Conservation (phyloP, 2,329 filamentous ascomycete species). For the Bipolaris victoriae region DNA sequence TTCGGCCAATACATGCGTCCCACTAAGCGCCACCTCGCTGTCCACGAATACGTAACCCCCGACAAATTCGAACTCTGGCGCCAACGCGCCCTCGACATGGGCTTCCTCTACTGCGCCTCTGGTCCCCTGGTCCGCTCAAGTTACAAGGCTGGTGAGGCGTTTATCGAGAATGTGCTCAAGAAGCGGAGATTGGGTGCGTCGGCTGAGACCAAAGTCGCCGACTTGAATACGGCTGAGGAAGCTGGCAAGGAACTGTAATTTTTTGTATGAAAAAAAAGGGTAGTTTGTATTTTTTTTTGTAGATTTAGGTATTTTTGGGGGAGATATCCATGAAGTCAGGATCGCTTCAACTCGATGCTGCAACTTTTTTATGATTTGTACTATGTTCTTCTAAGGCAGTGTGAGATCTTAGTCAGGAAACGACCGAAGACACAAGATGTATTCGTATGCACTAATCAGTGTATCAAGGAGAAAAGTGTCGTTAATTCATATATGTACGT, state of each 20-base stretch:
- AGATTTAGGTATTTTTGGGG: background rate
- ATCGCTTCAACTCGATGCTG: constrained; percentile 11
- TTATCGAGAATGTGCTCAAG: constrained; percentile 96
- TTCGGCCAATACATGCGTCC: constrained; percentile 99
- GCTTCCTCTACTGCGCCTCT: constrained; percentile 94
- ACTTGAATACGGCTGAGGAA: constrained; percentile 13
- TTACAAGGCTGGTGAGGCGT: constrained; percentile 97
- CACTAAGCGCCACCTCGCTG: constrained; percentile 96
- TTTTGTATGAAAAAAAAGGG: background rate
- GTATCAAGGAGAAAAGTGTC: background rate
- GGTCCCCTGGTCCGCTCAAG: constrained; percentile 91
- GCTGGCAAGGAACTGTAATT: constrained; percentile 3
- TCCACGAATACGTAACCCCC: constrained; percentile 92
- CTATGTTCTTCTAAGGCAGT: too few species aligned
- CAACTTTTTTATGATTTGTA: background rate
- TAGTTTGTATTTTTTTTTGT: background rate
- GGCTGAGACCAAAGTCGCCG: constrained; percentile 17
- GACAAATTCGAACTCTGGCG: constrained; percentile 92
- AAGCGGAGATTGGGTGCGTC: constrained; percentile 58
- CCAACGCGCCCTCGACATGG: constrained; percentile 87
- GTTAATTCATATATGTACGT: background rate
- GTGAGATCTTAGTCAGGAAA: too few species aligned
- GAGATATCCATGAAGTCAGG: background rate
- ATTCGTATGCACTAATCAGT: too few species aligned
- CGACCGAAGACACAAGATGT: too few species aligned